Conservation (phyloP, 2,329 filamentous ascomycete species). For the Ophiocordyceps camponoti-saundersi region DNA sequence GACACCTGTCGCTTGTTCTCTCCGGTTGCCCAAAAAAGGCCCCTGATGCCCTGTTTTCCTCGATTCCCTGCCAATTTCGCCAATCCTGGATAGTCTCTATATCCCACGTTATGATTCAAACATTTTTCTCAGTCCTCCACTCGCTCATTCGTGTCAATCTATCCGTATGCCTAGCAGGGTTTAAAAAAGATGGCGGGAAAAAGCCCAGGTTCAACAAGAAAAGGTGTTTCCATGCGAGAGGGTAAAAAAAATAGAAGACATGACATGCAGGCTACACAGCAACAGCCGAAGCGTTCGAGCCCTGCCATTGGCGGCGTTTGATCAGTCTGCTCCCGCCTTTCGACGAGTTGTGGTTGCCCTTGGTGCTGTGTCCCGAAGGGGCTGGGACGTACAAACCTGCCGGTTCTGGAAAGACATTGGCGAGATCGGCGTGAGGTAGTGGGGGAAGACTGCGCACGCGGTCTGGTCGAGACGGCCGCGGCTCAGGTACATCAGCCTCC, state of each 20-base stretch:
- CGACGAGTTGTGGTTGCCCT: constrained; percentile 4
- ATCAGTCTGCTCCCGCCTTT: constrained; percentile 11
- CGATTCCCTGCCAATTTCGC: no score
- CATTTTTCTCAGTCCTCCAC: no score
- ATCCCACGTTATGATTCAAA: no score
- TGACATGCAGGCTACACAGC: constrained; percentile 2
- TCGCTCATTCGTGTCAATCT: no score
- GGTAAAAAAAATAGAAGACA: neutral
- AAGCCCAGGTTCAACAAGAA: neutral
- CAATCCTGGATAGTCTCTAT: no score
- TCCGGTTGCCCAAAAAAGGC: no score
- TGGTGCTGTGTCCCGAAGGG: constrained; percentile 10
- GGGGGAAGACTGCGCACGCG: constrained; percentile 3
- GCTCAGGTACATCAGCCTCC: neutral
- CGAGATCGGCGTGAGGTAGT: constrained; percentile 4
- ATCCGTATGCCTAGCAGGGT: no score
- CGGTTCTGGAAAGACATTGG: constrained; percentile 9
- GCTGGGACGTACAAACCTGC: neutral
- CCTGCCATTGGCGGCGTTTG: constrained; percentile 10
- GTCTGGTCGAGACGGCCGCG: constrained; percentile 1
- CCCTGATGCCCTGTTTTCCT: no score
- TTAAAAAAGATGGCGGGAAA: neutral
- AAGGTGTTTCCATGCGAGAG: neutral
- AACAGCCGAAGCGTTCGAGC: constrained; percentile 6
- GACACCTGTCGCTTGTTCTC: no score